These are phyloP conservation scores for Lactarius deliciosus DNA, from an alignment of 768 basidiomycete genomes.

Conservation along the genomic window DNA sequence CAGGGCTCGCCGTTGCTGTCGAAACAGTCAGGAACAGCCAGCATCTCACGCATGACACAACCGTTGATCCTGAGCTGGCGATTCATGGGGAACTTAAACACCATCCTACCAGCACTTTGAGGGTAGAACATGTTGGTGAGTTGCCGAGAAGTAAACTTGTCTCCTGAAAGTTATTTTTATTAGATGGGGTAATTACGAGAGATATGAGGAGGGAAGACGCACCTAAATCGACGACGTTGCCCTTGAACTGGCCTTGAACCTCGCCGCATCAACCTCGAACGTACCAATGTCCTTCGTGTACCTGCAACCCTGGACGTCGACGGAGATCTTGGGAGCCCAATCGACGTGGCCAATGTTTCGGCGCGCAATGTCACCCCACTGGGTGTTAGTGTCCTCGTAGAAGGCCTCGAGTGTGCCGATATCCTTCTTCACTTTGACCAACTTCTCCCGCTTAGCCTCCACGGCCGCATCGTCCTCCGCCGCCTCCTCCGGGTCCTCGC, in stretches of 20 bases:
- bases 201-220: conserved; percentile 30
- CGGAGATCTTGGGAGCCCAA: conserved; percentile 32
- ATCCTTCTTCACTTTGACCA: no score
- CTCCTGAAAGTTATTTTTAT: no score
- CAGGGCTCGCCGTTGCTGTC: no score
- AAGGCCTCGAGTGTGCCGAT: conserved; percentile 31
- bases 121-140: background rate
- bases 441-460: no score
- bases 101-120: background rate
- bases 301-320: conserved; percentile 30
- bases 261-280: conserved; percentile 33
- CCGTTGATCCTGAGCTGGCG: conserved; percentile 20
- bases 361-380: conserved; percentile 32
- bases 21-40: no score
- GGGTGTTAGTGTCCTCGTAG: conserved; percentile 29
- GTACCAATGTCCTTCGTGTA: conserved; percentile 35
- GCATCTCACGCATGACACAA: background rate
- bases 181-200: conserved; percentile 6
- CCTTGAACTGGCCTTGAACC: conserved; percentile 35
- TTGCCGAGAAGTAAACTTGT: no score
- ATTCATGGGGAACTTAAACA: conserved; percentile 14
- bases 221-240: conserved; percentile 38
- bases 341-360: conserved; percentile 34
- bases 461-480: no score
- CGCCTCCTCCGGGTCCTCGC: no score